phyloP scores from a whole-genome alignment of 2,329 filamentous ascomycete genomes.

The Colletotrichum trifolii region DNA sequence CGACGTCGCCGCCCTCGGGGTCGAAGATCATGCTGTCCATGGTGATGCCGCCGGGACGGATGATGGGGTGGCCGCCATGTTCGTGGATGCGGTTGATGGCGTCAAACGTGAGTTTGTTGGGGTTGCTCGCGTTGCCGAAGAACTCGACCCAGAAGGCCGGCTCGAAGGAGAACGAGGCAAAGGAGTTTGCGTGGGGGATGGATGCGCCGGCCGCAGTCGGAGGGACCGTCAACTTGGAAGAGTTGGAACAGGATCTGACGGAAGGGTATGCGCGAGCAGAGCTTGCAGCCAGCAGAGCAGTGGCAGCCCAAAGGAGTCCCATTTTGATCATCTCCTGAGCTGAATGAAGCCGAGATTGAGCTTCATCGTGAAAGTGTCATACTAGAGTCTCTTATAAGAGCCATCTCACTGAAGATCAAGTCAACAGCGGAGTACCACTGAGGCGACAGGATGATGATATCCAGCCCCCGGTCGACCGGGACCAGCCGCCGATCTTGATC shows the following conservation, averaged over 20 bases:
- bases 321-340: background rate
- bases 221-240: background rate
- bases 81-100: slow-evolving; percentile 32
- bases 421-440: no score
- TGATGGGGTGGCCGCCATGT: slow-evolving; percentile 30
- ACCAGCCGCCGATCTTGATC: background rate
- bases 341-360: background rate
- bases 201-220: slow-evolving; percentile 22
- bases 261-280: slow-evolving; percentile 4
- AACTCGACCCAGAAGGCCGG: slow-evolving; percentile 39
- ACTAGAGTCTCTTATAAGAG: background rate
- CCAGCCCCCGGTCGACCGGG: background rate
- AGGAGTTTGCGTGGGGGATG: slow-evolving; percentile 33
- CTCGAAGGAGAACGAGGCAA: slow-evolving; percentile 38
- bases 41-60: slow-evolving; percentile 38
- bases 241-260: background rate
- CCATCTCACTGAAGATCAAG: no score
- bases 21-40: slow-evolving; percentile 39
- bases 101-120: slow-evolving; percentile 36
- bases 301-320: slow-evolving; percentile 8
- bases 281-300: slow-evolving; percentile 7
- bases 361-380: no score
- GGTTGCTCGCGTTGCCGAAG: slow-evolving; percentile 33
- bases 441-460: background rate
- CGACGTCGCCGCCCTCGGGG: slow-evolving; percentile 28